phyloP scores from a whole-genome alignment of 129 eudicot genomes.

The Pittosporum tobira region DNA sequence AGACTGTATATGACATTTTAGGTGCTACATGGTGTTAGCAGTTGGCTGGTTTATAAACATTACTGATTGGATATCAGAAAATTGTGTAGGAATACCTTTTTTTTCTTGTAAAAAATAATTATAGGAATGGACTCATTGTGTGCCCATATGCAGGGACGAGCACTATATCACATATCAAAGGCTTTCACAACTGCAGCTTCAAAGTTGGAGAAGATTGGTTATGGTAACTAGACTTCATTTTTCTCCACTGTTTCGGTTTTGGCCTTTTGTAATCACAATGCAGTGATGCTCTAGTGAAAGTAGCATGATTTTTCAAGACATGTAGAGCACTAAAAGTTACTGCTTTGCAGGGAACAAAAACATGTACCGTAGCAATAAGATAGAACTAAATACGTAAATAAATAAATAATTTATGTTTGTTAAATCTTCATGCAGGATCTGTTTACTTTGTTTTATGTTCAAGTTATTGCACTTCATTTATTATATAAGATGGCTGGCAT shows the following conservation, averaged over 20 bases:
- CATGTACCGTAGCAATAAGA: background rate
- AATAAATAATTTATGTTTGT: background rate
- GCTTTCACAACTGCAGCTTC: conserved; percentile 80
- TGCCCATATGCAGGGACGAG: conserved; percentile 61
- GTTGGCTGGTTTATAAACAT: background rate
- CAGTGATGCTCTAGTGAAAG: no score
- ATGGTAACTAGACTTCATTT: conserved; percentile 35
- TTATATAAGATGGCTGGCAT: no score
- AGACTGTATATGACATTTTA: background rate
- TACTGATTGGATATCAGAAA: background rate
- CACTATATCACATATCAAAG: conserved; percentile 74
- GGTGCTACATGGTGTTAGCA: background rate
- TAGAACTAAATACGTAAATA: background rate
- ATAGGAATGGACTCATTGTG: conserved; percentile 3
- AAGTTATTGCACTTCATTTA: no score
- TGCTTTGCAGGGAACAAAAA: background rate
- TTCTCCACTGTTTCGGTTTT: background rate
- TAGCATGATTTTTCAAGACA: background rate
- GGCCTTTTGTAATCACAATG: background rate
- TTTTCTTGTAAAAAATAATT: background rate
- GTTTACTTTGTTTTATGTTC: no score
- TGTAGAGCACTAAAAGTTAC: no score
- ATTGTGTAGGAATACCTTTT: background rate
- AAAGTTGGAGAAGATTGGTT: conserved; percentile 84
- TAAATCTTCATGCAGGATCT: background rate